phyloP scores from a whole-genome alignment of 805 yeast species.

The Cyberlindnera xylosilytica region DNA sequence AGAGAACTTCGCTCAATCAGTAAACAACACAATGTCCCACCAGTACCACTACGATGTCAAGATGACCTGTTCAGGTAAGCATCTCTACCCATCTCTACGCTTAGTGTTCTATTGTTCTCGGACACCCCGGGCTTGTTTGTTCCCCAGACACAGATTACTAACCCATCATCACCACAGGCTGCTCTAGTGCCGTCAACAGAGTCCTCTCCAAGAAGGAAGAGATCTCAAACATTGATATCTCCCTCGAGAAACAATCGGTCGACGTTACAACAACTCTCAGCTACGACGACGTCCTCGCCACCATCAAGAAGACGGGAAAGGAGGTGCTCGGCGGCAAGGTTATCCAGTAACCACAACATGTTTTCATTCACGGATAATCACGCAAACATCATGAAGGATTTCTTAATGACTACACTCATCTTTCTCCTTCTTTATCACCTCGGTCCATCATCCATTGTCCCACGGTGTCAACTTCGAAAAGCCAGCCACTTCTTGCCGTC shows the following conservation, averaged over 20 bases:
- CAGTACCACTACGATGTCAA: conserved; percentile 78
- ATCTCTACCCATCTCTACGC: background rate
- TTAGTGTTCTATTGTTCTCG: background rate
- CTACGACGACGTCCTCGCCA: conserved; percentile 75
- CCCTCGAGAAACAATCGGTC: conserved; percentile 79
- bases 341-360: no score
- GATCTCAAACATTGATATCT: conserved; percentile 67
- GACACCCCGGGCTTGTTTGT: background rate
- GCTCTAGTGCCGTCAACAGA: conserved; percentile 82
- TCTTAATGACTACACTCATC: no score
- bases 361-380: no score
- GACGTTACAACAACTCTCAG: conserved; percentile 64
- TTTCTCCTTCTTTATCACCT: no score
- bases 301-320: conserved; percentile 90
- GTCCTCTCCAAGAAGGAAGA: conserved; percentile 72
- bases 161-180: conserved; percentile 39
- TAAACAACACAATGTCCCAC: conserved; percentile 33
- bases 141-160: conserved; percentile 2
- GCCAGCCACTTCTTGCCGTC: no score
- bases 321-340: conserved; percentile 65
- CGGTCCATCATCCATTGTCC: no score
- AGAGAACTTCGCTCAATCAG: no score
- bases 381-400: no score
- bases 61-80: conserved; percentile 72
- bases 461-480: no score